Conservation (phyloP, 2,329 filamentous ascomycete species). For the Botrytis fabae region DNA sequence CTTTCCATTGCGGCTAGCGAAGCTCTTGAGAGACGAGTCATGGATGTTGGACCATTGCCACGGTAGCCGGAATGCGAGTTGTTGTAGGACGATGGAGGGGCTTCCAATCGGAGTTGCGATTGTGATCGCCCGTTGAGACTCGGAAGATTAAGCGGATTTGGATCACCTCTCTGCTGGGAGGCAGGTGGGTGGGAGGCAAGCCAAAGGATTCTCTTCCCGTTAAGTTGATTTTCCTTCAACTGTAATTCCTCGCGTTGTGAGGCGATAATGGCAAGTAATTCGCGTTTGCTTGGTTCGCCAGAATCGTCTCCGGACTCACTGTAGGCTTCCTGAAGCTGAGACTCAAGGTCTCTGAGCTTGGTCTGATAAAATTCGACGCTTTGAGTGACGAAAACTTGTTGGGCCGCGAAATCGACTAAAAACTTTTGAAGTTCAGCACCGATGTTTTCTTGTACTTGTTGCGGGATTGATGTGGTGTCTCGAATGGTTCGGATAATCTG, state of each 20-base stretch:
- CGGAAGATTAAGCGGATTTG: not conserved
- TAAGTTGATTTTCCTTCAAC: conserved; percentile 18
- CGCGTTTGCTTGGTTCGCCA: not conserved
- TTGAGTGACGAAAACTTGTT: conserved; percentile 13
- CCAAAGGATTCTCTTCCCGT: conserved; percentile 21
- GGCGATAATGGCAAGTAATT: conserved; percentile 7
- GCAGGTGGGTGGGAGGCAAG: conserved; percentile 20
- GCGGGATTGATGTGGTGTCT: not conserved
- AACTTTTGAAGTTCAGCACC: conserved; percentile 8
- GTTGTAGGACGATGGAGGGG: not conserved
- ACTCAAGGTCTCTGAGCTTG: conserved; percentile 5
- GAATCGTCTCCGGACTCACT: not conserved
- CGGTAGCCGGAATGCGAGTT: not conserved
- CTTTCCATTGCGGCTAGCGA: conserved; percentile 21
- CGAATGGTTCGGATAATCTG: conserved; percentile 1
- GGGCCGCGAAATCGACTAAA: conserved; percentile 6
- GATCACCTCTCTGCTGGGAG: conserved; percentile 8
- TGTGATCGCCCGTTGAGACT: not conserved
- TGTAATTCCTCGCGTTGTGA: conserved; percentile 18
- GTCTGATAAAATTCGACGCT: conserved; percentile 2
- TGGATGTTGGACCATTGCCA: conserved; percentile 1
- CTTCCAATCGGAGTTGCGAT: conserved; percentile 4
- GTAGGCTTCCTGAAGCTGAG: not conserved
- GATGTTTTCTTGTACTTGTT: conserved; percentile 11
- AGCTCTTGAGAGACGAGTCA: conserved; percentile 16